Conservation (phyloP, 73 alveolate genomes). For the Paramecium bursaria region DNA sequence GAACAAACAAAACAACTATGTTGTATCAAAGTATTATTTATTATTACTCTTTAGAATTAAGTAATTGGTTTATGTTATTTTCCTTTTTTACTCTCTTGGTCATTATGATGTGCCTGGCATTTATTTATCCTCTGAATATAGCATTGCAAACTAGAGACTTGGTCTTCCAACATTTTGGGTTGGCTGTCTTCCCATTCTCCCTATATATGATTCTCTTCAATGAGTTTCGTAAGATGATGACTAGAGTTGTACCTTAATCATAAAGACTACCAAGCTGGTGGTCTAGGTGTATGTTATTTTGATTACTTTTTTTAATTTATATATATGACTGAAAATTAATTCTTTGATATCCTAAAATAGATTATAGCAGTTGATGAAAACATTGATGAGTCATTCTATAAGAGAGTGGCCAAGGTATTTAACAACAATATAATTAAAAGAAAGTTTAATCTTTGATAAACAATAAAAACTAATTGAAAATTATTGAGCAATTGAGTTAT, state of each 20-base stretch:
- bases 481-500: no score
- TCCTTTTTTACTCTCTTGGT: slow-evolving; percentile 5
- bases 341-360: no score
- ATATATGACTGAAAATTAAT: no score
- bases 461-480: no score
- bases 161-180: neutral
- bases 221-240: slow-evolving; percentile 5
- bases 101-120: neutral
- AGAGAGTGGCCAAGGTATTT: no score
- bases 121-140: neutral
- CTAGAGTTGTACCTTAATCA: slow-evolving; percentile 6
- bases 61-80: neutral
- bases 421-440: no score
- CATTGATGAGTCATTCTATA: no score
- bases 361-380: no score
- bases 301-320: no score
- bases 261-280: slow-evolving; percentile 42
- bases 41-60: neutral
- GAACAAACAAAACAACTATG: slow-evolving; percentile 71
- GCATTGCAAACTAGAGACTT: slow-evolving; percentile 24
- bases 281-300: slow-evolving; percentile 8
- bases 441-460: no score
- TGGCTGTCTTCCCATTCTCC: slow-evolving; percentile 23
- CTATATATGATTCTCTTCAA: slow-evolving; percentile 11
- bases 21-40: neutral